Base-by-base conservation (phyloP, 805 yeast species). In the Candida ovalis region DNA sequence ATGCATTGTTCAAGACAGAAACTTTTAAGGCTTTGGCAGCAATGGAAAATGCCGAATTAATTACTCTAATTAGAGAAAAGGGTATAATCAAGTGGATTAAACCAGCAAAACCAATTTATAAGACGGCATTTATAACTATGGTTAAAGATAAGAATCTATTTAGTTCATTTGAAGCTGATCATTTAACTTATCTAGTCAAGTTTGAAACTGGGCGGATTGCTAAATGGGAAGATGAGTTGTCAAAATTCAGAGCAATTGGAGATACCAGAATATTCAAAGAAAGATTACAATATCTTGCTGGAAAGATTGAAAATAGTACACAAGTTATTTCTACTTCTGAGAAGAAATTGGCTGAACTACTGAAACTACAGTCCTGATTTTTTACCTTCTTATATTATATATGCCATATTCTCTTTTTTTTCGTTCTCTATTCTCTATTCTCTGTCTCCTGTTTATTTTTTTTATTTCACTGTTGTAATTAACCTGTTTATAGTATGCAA, bases 101-200 rank as follows among this genome's bases (percentile, higher is more conserved):
- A 19, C 88, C 96, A 1, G 96, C 96, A 0, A 83, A 90, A 58
- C 98, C 99, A 2, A 69, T 94, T 21, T 90, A 73, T 64, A 75
- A 77, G 48, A 87, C 91, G 0, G 96, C 98, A 0, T 94, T 92
- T 68, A 59, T 72, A 48, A 77, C 77, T 50, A 72, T 94, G 60
- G 75, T 82, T 2, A 55, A 72, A 1, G 91, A 90, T 61, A 58
- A 70, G 15, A 72, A 74, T 17, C 67, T 86, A 6, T 77, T 73
- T 47, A 79, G 79, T 22, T 72, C 80, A 12, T 74, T 88, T 63
- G 96, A 89, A 62, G 73, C 84, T 2, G 75, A 79, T 22, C 81
- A 83, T 52, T 67, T 84, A 45, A 68, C 73, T 42, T 73, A 73
- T 38, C 68, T 83, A 43, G 76, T 88, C 39, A 66, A 72, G 3